Conservation (phyloP, 495 filamentous ascomycete species). For the Penicillium subrubescens region DNA sequence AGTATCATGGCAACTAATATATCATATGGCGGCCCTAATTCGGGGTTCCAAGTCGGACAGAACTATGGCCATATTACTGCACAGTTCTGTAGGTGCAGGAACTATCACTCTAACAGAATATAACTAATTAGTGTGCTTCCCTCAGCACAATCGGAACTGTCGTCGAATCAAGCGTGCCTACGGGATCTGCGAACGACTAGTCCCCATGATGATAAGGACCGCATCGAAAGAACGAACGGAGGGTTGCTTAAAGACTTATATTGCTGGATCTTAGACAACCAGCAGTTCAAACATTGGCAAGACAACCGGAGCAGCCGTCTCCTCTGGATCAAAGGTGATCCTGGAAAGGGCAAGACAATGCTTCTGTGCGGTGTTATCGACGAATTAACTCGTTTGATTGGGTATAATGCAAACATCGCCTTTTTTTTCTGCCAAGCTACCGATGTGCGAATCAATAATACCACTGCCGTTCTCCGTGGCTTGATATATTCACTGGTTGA, state of each 20-base stretch:
- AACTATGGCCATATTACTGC: background rate
- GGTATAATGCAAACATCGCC: background rate
- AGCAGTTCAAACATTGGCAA: background rate
- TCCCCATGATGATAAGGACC: background rate
- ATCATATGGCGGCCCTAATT: background rate
- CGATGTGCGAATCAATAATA: background rate
- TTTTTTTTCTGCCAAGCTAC: background rate
- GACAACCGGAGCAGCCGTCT: background rate
- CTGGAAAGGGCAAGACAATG: slow-evolving; percentile 41
- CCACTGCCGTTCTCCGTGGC: too few species aligned
- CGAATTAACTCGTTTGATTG: slow-evolving; percentile 8
- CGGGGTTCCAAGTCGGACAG: background rate
- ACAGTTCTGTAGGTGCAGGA: background rate
- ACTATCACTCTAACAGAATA: background rate
- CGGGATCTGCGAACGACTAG: background rate
- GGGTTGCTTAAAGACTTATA: background rate
- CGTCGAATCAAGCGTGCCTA: background rate
- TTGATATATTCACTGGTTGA: too few species aligned
- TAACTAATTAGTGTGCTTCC: background rate
- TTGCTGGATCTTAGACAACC: background rate
- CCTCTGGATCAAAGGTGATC: background rate
- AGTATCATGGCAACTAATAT: background rate
- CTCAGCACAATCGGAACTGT: background rate
- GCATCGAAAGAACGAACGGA: background rate
- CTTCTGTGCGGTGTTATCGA: slow-evolving; percentile 46